These are phyloP conservation scores for Trametes cinnabarina DNA, from an alignment of 768 basidiomycete genomes.

Conservation along the genomic window DNA sequence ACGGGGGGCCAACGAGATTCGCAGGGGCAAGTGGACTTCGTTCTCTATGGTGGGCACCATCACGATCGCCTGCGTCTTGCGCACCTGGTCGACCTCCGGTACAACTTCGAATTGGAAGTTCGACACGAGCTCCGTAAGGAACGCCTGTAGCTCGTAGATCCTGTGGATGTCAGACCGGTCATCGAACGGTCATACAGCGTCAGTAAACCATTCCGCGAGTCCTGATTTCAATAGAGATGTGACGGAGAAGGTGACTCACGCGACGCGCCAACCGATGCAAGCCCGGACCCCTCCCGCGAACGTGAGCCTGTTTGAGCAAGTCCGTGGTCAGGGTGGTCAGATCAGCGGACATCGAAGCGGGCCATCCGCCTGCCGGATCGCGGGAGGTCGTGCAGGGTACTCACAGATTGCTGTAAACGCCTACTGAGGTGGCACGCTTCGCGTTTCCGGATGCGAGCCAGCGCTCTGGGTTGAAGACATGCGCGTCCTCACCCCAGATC, in stretches of 20 bases:
- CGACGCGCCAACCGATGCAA: constrained; percentile 30
- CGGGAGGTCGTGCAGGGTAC: constrained; percentile 8
- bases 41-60: constrained; percentile 35
- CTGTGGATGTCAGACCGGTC: too few species aligned
- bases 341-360: too few species aligned
- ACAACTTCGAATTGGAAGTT: constrained; percentile 50
- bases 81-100: constrained; percentile 28
- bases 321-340: too few species aligned
- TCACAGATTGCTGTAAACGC: constrained; percentile 50
- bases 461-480: constrained; percentile 32
- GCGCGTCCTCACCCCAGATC: constrained; percentile 32
- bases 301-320: constrained; percentile 17
- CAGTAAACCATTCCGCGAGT: too few species aligned
- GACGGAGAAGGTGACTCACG: constrained; percentile 17
- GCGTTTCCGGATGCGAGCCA: constrained; percentile 21
- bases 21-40: constrained; percentile 35
- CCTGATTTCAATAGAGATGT: too few species aligned
- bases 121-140: constrained; percentile 53
- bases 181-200: too few species aligned
- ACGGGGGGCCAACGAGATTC: constrained; percentile 21
- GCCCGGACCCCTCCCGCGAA: constrained; percentile 27
- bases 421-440: constrained; percentile 41
- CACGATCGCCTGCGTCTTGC: constrained; percentile 29
- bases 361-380: neutral
- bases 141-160: constrained; percentile 50